A percentile compares a stretch with the other conserved stretches of the same genome.
Evolutionary conservation across 1,284 basidiomycete genomes (phyloP).

Genomic region (Leccinum fuscescens): DNA sequence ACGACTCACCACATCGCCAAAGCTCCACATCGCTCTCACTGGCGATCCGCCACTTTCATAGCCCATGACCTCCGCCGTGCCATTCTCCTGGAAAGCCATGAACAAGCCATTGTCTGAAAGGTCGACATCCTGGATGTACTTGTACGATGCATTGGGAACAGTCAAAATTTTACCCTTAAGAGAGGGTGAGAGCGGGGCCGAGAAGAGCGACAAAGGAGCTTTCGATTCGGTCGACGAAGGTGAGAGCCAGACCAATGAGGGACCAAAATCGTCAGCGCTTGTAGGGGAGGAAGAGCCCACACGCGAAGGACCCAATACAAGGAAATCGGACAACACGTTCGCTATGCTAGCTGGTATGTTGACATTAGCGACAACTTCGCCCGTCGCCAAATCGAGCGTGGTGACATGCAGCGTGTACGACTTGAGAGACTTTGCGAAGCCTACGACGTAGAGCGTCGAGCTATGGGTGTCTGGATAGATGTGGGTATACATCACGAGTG

Average conservation of each 20-base stretch:
- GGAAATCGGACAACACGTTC: slow-evolving; percentile 35
- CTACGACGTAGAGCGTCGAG: slow-evolving; percentile 59
- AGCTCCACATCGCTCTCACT: slow-evolving; percentile 54
- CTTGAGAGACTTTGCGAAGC: slow-evolving; percentile 60
- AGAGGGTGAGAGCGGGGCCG: slow-evolving; percentile 53
- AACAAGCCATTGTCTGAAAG: slow-evolving; percentile 48
- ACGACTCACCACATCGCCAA: slow-evolving; percentile 53
- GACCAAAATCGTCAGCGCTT: slow-evolving; percentile 20
- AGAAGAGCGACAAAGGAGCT: slow-evolving; percentile 41
- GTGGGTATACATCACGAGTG: slow-evolving; percentile 62
- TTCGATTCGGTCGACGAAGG: slow-evolving; percentile 24
- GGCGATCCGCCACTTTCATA: slow-evolving; percentile 40
- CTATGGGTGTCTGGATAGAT: slow-evolving; percentile 51
- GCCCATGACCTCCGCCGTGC: slow-evolving; percentile 53
- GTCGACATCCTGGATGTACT: slow-evolving; percentile 54
- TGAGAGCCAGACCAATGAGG: slow-evolving; percentile 68
- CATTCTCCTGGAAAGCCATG: slow-evolving; percentile 54
- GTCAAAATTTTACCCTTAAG: slow-evolving; percentile 48
- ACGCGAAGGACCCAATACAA: slow-evolving; percentile 41
- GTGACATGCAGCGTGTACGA: slow-evolving; percentile 69
- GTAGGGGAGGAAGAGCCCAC: slow-evolving; percentile 32
- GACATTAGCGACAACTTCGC: slow-evolving; percentile 49
- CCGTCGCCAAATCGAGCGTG: slow-evolving; percentile 54
- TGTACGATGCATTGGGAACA: slow-evolving; percentile 45
- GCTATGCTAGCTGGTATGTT: slow-evolving; percentile 61